Evolutionary conservation across 768 basidiomycete genomes (phyloP).

Genomic region (Chalciporus sphaerocephalus): DNA sequence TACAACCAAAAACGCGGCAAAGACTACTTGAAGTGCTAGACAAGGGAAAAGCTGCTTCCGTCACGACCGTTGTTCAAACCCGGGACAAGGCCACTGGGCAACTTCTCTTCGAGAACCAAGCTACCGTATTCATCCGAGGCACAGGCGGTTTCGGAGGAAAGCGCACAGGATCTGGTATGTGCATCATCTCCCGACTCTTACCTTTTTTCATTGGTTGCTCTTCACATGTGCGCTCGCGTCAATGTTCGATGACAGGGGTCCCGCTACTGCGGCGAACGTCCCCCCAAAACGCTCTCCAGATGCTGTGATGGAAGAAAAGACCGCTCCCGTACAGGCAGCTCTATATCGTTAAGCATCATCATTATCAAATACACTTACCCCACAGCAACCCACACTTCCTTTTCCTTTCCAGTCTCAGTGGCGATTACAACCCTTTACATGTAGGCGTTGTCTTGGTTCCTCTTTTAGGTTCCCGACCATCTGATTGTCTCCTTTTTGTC

Average conservation of each 20-base stretch:
- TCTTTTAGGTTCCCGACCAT: neutral
- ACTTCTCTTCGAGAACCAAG: slow-evolving; percentile 87
- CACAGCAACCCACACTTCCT: neutral
- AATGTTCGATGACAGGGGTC: slow-evolving; percentile 92
- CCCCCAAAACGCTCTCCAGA: slow-evolving; percentile 84
- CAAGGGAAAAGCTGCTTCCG: slow-evolving; percentile 91
- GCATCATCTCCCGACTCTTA: neutral
- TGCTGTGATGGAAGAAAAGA: slow-evolving; percentile 85
- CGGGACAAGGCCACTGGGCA: slow-evolving; percentile 74
- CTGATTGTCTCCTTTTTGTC: slow-evolving; percentile 13
- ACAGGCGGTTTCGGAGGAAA: slow-evolving; percentile 96
- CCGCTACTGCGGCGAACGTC: slow-evolving; percentile 76
- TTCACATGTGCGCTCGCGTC: slow-evolving; percentile 27
- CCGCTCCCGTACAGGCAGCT: slow-evolving; percentile 75
- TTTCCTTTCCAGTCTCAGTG: slow-evolving; percentile 62
- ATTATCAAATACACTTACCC: neutral
- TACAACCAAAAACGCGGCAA: neutral
- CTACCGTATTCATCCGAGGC: slow-evolving; percentile 88
- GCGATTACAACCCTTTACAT: slow-evolving; percentile 89
- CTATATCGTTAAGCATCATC: slow-evolving; percentile 67
- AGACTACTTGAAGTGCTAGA: slow-evolving; percentile 79
- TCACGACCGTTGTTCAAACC: slow-evolving; percentile 75
- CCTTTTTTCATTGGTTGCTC: neutral
- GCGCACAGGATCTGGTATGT: slow-evolving; percentile 71
- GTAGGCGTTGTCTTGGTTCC: slow-evolving; percentile 37